These are phyloP conservation scores for Rhizophora apiculata DNA, from an alignment of 345 rosid genomes.

Conservation along the genomic window DNA sequence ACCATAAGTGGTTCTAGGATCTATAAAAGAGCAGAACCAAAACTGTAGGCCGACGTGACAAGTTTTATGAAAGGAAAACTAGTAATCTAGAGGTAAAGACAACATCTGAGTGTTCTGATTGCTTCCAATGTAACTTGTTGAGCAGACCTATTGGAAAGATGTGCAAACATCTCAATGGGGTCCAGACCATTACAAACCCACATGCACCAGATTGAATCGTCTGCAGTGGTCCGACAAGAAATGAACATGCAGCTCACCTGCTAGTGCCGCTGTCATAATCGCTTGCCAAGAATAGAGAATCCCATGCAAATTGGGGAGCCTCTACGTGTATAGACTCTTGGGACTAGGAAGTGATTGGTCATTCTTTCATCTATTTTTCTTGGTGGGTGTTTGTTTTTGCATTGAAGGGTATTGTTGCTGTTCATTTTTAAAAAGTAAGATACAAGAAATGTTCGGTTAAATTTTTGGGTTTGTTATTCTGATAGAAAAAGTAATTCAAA, in stretches of 20 bases:
- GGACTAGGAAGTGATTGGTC: conserved; percentile 1
- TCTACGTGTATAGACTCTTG: background rate
- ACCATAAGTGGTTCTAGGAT: no score
- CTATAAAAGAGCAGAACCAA: no score
- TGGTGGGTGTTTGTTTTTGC: no score
- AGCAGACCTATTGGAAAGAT: conserved; percentile 2
- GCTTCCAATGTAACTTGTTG: background rate
- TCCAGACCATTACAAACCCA: conserved; percentile 9
- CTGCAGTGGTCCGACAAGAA: conserved; percentile 13
- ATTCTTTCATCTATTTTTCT: background rate
- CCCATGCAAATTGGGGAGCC: conserved; percentile 2
- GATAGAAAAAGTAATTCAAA: no score
- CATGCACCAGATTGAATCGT: conserved; percentile 7
- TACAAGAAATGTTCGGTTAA: no score
- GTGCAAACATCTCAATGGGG: conserved; percentile 6
- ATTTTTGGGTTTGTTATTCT: no score
- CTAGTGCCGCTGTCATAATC: background rate
- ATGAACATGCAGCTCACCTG: conserved; percentile 11
- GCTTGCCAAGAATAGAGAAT: conserved; percentile 7
- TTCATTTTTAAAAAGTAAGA: no score
- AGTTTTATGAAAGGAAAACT: background rate
- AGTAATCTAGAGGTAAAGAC: background rate
- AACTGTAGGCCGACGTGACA: background rate
- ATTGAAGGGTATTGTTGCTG: no score
- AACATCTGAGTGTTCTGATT: background rate